Evolutionary conservation across 2,329 filamentous ascomycete genomes (phyloP), one percentile per base, ranked within the genome.

Genomic region (Ceratocystis lukuohia): DNA sequence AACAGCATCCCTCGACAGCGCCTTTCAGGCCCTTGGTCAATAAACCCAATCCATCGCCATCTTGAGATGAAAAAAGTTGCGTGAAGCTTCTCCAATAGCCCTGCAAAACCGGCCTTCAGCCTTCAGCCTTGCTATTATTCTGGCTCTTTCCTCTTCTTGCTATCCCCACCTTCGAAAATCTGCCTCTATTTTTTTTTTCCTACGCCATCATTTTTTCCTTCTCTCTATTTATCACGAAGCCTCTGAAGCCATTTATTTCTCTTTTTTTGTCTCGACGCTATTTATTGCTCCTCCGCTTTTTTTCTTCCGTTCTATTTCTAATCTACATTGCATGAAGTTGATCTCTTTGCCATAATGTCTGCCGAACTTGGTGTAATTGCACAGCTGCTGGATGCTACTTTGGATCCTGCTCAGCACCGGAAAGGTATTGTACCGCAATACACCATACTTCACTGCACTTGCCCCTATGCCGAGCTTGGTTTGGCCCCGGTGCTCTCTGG

Each of bases 381-480:
- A 70, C 85, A 91, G 81, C 83, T 97, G 76, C 86, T 99, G 70
- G 84, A 95, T 77, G 90, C 91, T 72, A 97, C 91, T 72, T 83
- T 97, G 72, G 90, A 96, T 77, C 91, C 91, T 20, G 80, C 83
- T 70, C 86, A 93, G 76, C 91, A 93, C 76, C 92, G 91, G 76
- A 88, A 95, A 87, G 93, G 93, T 93, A 63, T 45, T 8, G 8
- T 22, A 15, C 10, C 12, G 41, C 48, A 12, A 53, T 53, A 20
- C 17, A 20, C 20, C n/a, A 79, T 70, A 79, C 74, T 69, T 64
- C 46, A 37, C 45, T n/a, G 46, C n/a, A n/a, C 20, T 25, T 44
- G 28, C 20, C 3, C 37, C 37, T 41, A 15, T 25, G 12, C 41
- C 20, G 48, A 22, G 46, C 17, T 22, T 25, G 20, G 6, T 20